phyloP scores from a whole-genome alignment of 441 rosid species.

The Aquilaria agallochum region DNA sequence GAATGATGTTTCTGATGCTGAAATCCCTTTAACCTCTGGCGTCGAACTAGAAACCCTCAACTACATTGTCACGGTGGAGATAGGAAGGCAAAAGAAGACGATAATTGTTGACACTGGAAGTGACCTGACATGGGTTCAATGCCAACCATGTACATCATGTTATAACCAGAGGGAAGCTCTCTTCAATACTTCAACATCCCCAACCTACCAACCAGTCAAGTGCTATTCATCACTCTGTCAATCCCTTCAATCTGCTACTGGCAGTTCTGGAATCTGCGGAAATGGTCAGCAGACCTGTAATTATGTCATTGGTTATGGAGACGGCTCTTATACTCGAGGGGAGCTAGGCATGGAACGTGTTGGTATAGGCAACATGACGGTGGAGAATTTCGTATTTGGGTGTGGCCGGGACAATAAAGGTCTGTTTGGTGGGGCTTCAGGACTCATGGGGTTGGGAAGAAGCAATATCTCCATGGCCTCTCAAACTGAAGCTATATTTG shows the following conservation, averaged over 20 bases:
- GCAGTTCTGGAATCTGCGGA: conserved; percentile 52
- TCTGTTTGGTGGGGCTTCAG: conserved; percentile 85
- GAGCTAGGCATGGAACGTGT: conserved; percentile 62
- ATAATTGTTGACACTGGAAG: conserved; percentile 93
- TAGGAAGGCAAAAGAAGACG: conserved; percentile 57
- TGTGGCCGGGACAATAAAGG: conserved; percentile 82
- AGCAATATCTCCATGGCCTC: conserved; percentile 65
- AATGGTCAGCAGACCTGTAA: conserved; percentile 40
- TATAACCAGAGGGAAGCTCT: conserved; percentile 73
- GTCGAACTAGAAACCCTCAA: conserved; percentile 59
- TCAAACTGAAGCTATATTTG: conserved; percentile 49
- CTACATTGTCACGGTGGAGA: conserved; percentile 62
- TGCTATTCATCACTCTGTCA: conserved; percentile 76
- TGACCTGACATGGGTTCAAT: conserved; percentile 95
- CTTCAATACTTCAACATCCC: conserved; percentile 61
- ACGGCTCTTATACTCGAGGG: conserved; percentile 85
- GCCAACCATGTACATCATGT: conserved; percentile 78
- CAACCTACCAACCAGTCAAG: conserved; percentile 44
- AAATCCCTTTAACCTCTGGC: conserved; percentile 68
- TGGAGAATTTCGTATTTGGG: conserved; percentile 59
- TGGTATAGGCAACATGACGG: conserved; percentile 33
- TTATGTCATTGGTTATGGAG: conserved; percentile 76
- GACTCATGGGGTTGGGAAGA: conserved; percentile 85
- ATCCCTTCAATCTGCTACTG: conserved; percentile 44
- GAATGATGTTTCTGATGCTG: conserved; percentile 24